phyloP scores from a whole-genome alignment of 148 eudicot species.

The Rhododendron williamsianum region DNA sequence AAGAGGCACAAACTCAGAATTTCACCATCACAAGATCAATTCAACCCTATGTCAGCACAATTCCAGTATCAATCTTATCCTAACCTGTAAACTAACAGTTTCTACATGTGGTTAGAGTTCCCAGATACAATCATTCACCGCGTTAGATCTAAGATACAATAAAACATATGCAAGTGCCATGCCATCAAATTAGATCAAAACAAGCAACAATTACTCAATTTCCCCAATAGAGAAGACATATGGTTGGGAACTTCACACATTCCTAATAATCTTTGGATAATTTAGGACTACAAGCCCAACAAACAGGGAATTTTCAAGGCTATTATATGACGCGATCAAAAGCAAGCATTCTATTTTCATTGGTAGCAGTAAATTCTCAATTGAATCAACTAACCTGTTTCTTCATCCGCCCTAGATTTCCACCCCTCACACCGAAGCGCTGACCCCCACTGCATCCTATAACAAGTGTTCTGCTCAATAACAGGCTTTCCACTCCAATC shows the following conservation, averaged over 20 bases:
- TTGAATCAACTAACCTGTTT: constrained; percentile 53
- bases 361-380: too few species aligned
- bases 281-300: background rate
- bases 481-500: constrained; percentile 96
- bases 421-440: constrained; percentile 83
- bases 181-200: background rate
- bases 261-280: background rate
- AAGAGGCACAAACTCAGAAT: background rate
- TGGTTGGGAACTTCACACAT: background rate
- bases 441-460: constrained; percentile 89
- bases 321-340: background rate
- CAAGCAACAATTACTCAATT: background rate
- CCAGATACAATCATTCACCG: background rate
- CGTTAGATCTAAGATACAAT: background rate
- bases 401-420: constrained; percentile 69
- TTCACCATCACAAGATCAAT: background rate
- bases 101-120: background rate
- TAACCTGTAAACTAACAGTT: background rate
- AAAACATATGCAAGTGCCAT: background rate
- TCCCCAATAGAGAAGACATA: background rate
- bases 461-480: constrained; percentile 95
- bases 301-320: background rate
- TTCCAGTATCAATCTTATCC: background rate
- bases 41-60: background rate
- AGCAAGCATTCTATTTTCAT: background rate